A percentile compares a stretch with the other conserved stretches of the same genome.
phyloP scores from a whole-genome alignment of 306 rosid species.

The Lathyrus oleraceus region DNA sequence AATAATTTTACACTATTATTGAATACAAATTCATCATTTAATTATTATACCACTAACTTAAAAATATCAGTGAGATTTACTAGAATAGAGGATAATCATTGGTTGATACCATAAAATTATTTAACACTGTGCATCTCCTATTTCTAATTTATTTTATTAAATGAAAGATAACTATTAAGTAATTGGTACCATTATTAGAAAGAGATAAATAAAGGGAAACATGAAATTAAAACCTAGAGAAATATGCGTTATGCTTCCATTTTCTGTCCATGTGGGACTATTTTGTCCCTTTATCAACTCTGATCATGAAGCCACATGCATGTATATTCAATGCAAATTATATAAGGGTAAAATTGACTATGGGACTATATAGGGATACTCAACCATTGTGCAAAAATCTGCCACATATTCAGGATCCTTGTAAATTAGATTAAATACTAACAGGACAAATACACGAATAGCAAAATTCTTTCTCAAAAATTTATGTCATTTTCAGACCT shows the following conservation, averaged over 20 bases:
- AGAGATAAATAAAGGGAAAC: conserved; percentile 5
- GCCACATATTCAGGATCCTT: not conserved
- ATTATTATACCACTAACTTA: too few relatives aligned
- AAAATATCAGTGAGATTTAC: too few relatives aligned
- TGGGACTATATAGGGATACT: not conserved
- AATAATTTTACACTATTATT: too few relatives aligned
- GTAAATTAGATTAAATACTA: not conserved
- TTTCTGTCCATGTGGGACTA: conserved; percentile 32
- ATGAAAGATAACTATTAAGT: too few relatives aligned
- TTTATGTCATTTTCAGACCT: not conserved
- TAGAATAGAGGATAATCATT: too few relatives aligned
- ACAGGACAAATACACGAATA: not conserved
- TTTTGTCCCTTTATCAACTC: conserved; percentile 17
- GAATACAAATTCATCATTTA: too few relatives aligned
- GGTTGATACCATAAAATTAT: too few relatives aligned
- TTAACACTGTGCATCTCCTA: too few relatives aligned
- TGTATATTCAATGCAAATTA: not conserved
- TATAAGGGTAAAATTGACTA: not conserved
- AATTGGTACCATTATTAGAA: conserved; percentile 26
- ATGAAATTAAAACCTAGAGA: not conserved
- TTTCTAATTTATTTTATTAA: too few relatives aligned
- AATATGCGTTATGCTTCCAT: conserved; percentile 29
- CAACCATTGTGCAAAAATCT: not conserved
- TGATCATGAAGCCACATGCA: not conserved
- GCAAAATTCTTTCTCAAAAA: too few relatives aligned